Evolutionary conservation across 768 basidiomycete genomes (phyloP).

Genomic region (Lepiota subincarnata): DNA sequence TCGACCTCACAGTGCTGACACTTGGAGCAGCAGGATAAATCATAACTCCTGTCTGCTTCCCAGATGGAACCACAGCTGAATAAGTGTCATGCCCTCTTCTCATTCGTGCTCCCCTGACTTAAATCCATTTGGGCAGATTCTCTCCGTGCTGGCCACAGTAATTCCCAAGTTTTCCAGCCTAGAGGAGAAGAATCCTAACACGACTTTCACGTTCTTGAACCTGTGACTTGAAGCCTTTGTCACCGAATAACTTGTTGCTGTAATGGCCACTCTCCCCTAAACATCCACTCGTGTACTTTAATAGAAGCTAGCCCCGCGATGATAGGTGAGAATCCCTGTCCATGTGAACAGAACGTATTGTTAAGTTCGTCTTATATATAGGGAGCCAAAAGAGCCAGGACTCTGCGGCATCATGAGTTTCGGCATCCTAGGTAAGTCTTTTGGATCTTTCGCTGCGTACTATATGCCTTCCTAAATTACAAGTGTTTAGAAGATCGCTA

Average conservation of each 20-base stretch:
- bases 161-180: not conserved
- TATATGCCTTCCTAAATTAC: not conserved
- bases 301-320: no score
- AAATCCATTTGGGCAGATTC: no score
- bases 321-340: no score
- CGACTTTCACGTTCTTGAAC: not conserved
- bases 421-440: conserved; percentile 32
- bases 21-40: not conserved
- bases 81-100: not conserved
- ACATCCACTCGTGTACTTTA: no score
- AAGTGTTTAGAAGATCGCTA: conserved; percentile 29
- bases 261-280: no score
- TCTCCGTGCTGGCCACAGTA: not conserved
- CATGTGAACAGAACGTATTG: no score
- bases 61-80: not conserved
- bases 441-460: not conserved
- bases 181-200: not conserved
- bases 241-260: no score
- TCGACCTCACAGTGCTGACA: not conserved
- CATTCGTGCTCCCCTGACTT: not conserved
- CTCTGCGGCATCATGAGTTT: conserved; percentile 24
- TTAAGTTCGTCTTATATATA: no score
- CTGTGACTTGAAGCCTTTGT: not conserved
- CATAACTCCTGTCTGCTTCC: not conserved
- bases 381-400: not conserved